Percentiles rank a stretch among this genome's conserved stretches.
Evolutionary conservation across 805 yeast species (phyloP).

Genomic region (Lachancea meyersii): DNA sequence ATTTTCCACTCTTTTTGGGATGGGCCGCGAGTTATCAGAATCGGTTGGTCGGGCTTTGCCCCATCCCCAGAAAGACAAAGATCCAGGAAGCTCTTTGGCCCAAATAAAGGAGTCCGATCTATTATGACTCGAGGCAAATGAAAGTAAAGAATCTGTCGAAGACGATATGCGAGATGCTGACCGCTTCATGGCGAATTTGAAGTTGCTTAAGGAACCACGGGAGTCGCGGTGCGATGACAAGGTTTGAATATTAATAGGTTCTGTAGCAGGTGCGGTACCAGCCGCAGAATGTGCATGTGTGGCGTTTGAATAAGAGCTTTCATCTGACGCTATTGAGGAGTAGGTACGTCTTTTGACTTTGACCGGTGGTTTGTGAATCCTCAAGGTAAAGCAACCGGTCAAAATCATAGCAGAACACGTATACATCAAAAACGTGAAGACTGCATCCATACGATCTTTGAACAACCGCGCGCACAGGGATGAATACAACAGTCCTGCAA

Average conservation of each 20-base stretch:
- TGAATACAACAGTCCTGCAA: constrained; percentile 63
- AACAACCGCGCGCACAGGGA: constrained; percentile 49
- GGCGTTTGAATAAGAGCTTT: not conserved
- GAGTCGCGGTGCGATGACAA: not conserved
- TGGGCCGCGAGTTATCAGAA: not conserved
- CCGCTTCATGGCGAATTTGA: constrained; percentile 41
- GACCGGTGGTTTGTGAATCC: constrained; percentile 10
- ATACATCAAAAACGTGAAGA: constrained; percentile 49
- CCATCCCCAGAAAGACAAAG: constrained; percentile 26
- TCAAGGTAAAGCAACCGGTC: constrained; percentile 30
- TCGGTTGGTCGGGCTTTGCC: constrained; percentile 13
- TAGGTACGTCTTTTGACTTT: constrained; percentile 2
- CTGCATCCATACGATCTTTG: constrained; percentile 45
- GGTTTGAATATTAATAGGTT: constrained; percentile 15
- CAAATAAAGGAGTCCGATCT: constrained; percentile 20
- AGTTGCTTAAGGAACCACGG: constrained; percentile 7
- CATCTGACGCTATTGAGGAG: constrained; percentile 1
- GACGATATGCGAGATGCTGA: constrained; percentile 55
- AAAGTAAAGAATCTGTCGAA: constrained; percentile 33
- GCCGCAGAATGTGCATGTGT: not conserved
- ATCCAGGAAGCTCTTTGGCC: constrained; percentile 24
- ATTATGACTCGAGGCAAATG: constrained; percentile 5
- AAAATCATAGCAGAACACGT: constrained; percentile 39
- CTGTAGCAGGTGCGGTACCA: constrained; percentile 2
- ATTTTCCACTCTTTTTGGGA: not conserved